phyloP scores from a whole-genome alignment of 2,329 filamentous ascomycete species.

The Alternaria sp. region DNA sequence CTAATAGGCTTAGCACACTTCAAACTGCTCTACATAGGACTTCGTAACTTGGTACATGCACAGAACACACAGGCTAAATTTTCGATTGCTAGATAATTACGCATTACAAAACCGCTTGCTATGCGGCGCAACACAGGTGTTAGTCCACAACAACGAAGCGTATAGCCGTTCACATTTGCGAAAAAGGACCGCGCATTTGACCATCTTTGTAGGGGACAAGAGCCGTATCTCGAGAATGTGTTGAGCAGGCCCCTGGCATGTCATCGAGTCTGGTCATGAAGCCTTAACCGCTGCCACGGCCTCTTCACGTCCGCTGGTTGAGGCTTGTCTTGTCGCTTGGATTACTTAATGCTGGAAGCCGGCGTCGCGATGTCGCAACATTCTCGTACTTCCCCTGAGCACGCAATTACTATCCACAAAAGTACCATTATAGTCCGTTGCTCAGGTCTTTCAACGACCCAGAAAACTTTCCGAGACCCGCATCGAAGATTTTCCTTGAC shows the following conservation, averaged over 20 bases:
- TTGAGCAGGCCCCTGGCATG: slow-evolving; percentile 6
- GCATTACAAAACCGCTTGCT: too few relatives aligned
- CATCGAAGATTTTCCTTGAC: background rate
- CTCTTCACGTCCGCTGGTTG: slow-evolving; percentile 4
- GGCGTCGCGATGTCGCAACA: slow-evolving; percentile 1
- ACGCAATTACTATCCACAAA: slow-evolving; percentile 2
- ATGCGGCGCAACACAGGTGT: too few relatives aligned
- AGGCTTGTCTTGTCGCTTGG: slow-evolving; percentile 12
- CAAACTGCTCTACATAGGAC: too few relatives aligned
- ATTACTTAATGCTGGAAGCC: slow-evolving; percentile 1
- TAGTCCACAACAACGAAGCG: too few relatives aligned
- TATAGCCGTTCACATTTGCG: background rate
- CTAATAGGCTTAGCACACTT: too few relatives aligned
- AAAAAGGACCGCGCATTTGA: slow-evolving; percentile 9
- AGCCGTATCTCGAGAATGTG: slow-evolving; percentile 7
- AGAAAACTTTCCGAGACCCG: slow-evolving; percentile 9
- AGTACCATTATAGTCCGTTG: slow-evolving; percentile 7
- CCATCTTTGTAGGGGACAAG: slow-evolving; percentile 3
- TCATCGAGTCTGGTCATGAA: slow-evolving; percentile 8
- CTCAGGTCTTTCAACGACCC: slow-evolving; percentile 10
- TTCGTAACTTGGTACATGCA: too few relatives aligned
- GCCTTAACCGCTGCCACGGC: slow-evolving; percentile 18
- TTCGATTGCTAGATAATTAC: too few relatives aligned
- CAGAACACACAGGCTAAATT: too few relatives aligned
- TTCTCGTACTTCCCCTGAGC: slow-evolving; percentile 1